Conservation (phyloP, 139 green algal species). For the Chlorella sp. region DNA sequence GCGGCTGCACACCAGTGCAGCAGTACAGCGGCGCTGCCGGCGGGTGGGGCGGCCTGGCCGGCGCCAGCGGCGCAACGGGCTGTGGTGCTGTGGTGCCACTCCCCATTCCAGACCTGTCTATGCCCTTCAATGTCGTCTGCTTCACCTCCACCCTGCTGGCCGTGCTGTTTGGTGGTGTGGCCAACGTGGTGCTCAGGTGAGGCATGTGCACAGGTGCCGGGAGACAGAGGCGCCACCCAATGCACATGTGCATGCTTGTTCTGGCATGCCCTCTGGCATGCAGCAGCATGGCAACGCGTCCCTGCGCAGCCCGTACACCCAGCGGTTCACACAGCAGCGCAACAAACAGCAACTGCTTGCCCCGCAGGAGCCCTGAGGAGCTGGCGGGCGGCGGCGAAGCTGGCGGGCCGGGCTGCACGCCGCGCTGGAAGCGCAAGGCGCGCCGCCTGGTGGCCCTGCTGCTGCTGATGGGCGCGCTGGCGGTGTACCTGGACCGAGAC, state of each 20-base stretch:
- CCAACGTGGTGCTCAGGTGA: constrained; percentile 62
- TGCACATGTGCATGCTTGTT: too few species aligned
- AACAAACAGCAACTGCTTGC: not conserved
- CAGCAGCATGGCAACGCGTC: too few species aligned
- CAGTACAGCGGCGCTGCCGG: constrained; percentile 1
- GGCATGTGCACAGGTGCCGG: too few species aligned
- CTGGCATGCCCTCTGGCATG: too few species aligned
- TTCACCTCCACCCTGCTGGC: constrained; percentile 89
- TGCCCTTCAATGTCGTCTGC: constrained; percentile 97
- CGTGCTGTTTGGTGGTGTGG: constrained; percentile 72
- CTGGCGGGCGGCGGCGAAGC: not conserved
- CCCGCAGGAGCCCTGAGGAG: not conserved
- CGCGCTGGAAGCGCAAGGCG: not conserved
- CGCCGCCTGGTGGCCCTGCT: constrained; percentile 35
- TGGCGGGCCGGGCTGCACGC: not conserved
- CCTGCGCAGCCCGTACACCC: too few species aligned
- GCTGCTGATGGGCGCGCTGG: constrained; percentile 35
- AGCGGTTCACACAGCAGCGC: too few species aligned
- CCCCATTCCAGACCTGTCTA: constrained; percentile 92
- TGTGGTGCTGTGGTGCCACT: constrained; percentile 67
- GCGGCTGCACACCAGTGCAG: not conserved
- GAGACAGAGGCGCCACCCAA: too few species aligned
- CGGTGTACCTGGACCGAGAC: constrained; percentile 59
- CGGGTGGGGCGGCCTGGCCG: not conserved
- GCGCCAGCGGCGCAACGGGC: not conserved